Evolutionary conservation across 805 yeast genomes (phyloP).

Genomic region (Barnettozyma vustinii): DNA sequence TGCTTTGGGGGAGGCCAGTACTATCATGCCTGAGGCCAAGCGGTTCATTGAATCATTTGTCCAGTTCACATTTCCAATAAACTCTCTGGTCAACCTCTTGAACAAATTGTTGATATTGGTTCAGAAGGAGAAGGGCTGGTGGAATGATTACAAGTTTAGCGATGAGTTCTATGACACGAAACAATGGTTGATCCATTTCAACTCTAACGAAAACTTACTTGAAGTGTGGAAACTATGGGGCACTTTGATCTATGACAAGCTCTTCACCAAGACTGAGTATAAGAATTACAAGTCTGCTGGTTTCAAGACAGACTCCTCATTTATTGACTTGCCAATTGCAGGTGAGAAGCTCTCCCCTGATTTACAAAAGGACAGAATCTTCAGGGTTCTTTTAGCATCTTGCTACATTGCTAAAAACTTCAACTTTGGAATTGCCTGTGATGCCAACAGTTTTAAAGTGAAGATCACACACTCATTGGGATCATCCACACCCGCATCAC

Average conservation of each 20-base stretch:
- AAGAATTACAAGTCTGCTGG: constrained; percentile 48
- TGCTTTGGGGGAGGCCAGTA: constrained; percentile 53
- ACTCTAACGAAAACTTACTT: constrained; percentile 56
- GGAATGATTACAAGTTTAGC: constrained; percentile 14
- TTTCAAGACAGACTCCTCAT: constrained; percentile 43
- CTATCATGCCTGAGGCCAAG: constrained; percentile 39
- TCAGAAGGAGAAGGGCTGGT: constrained; percentile 10
- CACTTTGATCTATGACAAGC: constrained; percentile 67
- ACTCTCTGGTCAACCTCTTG: constrained; percentile 54
- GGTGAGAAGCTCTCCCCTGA: constrained; percentile 44
- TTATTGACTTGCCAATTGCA: constrained; percentile 59
- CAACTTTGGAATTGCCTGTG: constrained; percentile 50
- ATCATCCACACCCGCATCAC: background rate
- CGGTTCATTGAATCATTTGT: constrained; percentile 46
- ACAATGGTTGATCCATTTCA: constrained; percentile 39
- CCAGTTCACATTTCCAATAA: constrained; percentile 63
- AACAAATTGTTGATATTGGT: constrained; percentile 46
- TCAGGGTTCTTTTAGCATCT: constrained; percentile 47
- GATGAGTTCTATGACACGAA: constrained; percentile 21
- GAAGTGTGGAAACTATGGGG: constrained; percentile 90
- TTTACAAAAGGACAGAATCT: constrained; percentile 42
- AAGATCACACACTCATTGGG: constrained; percentile 8
- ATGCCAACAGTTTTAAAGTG: constrained; percentile 27
- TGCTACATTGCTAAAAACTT: constrained; percentile 45
- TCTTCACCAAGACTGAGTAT: constrained; percentile 49